Base-by-base conservation (phyloP, 75 land plant species). In the Cunninghamia lanceolata region DNA sequence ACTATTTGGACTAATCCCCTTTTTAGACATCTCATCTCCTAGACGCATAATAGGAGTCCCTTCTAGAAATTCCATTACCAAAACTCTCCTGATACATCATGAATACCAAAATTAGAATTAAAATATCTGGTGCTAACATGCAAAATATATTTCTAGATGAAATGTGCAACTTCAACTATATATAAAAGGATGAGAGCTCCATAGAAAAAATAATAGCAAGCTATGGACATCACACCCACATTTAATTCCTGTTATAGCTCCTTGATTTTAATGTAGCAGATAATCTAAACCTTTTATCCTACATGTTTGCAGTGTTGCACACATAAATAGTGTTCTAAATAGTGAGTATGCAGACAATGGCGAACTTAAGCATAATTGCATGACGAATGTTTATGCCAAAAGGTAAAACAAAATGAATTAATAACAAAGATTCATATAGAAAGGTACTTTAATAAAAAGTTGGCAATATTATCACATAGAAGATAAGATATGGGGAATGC, bases 31-130 rank as follows among this genome's bases (percentile, higher is more conserved):
- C 84, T 95, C 98, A 86, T 94, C 91, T 1, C 92, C 97, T 86
- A 98, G 89, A 35, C 92, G 90, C 82, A 98, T 71, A 82, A 98
- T 95, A 53, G 98, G 98, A 63, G 88, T 94, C 54, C 99, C 99
- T 70, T 98, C 94, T 17, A 98, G 91, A 86, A 93, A 98, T 43
- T 98, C 96, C 99, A 98, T 98, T 74, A 96, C 94, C 85, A 98
- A 88, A 66, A 96, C 97, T 86, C 86, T 93, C 94, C 99, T 98
- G 47, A 80, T 80, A 42, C 82, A 80, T 80, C 46, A 80, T 43
- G 47, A 89, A 82, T 74, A 53, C 2, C 73, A 38, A 21, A 54
- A 87, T 8, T 36, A 3, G 25, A 63, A 39, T 35, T 39, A 86
- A 30, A 28, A 86, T 45, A 39, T 77, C 38, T 85, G 28, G 19